Conservation (phyloP, 2,329 filamentous ascomycete genomes). For the Shiraia bambusicola region DNA sequence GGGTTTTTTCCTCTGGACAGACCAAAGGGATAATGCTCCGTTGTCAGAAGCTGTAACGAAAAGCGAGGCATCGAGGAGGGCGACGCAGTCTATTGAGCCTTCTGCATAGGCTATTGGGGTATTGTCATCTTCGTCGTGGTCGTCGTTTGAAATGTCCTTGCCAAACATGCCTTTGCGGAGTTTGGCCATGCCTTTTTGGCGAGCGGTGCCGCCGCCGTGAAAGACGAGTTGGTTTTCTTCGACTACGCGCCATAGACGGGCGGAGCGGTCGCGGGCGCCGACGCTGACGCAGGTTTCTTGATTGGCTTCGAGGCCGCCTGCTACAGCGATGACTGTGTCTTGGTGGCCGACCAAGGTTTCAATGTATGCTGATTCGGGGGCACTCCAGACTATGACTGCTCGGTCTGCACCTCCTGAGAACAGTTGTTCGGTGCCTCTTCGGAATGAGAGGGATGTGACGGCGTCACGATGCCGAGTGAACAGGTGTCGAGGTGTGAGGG, state of each 20-base stretch:
- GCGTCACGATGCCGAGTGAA: constrained; percentile 92
- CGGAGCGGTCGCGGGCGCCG: constrained; percentile 86
- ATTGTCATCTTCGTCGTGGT: constrained; percentile 39
- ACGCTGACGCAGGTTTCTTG: constrained; percentile 90
- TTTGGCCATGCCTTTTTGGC: constrained; percentile 43
- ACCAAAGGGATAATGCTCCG: constrained; percentile 84
- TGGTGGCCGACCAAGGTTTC: constrained; percentile 97
- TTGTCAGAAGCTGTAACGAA: constrained; percentile 96
- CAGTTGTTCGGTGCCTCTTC: constrained; percentile 82
- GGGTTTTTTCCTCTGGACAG: constrained; percentile 90
- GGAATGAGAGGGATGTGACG: constrained; percentile 81
- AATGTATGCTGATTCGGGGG: constrained; percentile 89
- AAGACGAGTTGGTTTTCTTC: constrained; percentile 97
- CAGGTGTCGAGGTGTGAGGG: constrained; percentile 74
- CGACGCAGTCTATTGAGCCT: constrained; percentile 88
- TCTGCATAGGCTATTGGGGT: constrained; percentile 57
- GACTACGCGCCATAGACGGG: constrained; percentile 90
- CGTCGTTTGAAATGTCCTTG: constrained; percentile 41
- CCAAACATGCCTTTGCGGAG: constrained; percentile 40
- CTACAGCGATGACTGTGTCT: constrained; percentile 82
- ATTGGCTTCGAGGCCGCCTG: constrained; percentile 58
- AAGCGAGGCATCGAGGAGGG: constrained; percentile 82
- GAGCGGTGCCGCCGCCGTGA: constrained; percentile 69
- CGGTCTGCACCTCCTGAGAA: constrained; percentile 90
- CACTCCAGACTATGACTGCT: constrained; percentile 92